Evolutionary conservation across 2,329 filamentous ascomycete species (phyloP), one percentile per base, ranked within the genome.

Genomic region (Phyllosticta citriasiana): DNA sequence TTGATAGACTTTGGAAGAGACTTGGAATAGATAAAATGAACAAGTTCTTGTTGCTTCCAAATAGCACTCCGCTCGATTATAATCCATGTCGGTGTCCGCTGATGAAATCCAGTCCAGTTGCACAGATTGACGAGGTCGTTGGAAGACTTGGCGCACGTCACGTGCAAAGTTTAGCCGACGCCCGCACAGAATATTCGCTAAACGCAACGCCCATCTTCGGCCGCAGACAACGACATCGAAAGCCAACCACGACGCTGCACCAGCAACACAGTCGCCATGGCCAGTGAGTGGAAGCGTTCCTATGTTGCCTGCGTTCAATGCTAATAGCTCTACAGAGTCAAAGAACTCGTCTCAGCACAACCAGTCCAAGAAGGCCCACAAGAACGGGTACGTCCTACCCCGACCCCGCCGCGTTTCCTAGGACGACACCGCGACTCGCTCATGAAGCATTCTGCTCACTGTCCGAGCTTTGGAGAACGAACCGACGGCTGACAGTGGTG

Each of bases 341-440:
- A 97, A 97, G 91, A 97, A 97, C 88, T 95, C 91, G 83, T 97
- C 93, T 76, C 93, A 97, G 86, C 91, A 97, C 84, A 97, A 97
- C 83, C 89, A 94, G 87, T 86, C 85, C 79, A 89, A 89, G 84
- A 99, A 99, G 89, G 92, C 91, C 82, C 94, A 99, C 88, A 88
- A 88, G 78, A 99, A 99, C 85, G 94, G 94, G 93, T 97, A 88
- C 74, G 88, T 82, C 65, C 60, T 62, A 59, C 64, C 63, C 25
- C 60, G 30, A 60, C 2, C 25, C 40, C 40, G 40, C 40, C 40
- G 40, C 40, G 40, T 47, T 47, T 47, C 40, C 40, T 26, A 54
- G 12, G 52, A 54, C 52, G 24, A 26, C 52, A 14, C 52, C 26
- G 19, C 50, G 54, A 33, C 14, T 14, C 59, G 24, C 50, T 47